These are phyloP conservation scores for Wallemia mellicola DNA, from an alignment of 1,284 basidiomycete species.

Conservation along the genomic window DNA sequence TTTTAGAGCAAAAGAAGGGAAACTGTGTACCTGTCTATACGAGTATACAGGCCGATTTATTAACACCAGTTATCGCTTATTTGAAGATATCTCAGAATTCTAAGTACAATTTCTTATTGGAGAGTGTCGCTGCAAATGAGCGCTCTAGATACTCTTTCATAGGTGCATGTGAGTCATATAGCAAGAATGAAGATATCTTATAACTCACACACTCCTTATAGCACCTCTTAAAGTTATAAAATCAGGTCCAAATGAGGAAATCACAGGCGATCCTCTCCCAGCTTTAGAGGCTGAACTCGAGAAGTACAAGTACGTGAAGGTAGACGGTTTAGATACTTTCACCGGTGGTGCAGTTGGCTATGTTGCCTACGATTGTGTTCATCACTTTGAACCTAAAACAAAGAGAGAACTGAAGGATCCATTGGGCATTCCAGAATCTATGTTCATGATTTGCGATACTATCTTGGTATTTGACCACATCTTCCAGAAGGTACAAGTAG, in stretches of 20 bases:
- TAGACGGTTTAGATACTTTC: slow-evolving; percentile 75
- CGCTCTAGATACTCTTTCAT: slow-evolving; percentile 87
- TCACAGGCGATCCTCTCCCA: slow-evolving; percentile 58
- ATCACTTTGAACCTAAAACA: slow-evolving; percentile 88
- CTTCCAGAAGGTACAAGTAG: slow-evolving; percentile 75
- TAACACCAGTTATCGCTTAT: slow-evolving; percentile 93
- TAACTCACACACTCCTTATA: slow-evolving; percentile 11
- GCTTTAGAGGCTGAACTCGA: slow-evolving; percentile 62
- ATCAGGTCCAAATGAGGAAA: slow-evolving; percentile 54
- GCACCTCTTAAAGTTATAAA: slow-evolving; percentile 79
- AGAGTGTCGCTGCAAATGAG: slow-evolving; percentile 72
- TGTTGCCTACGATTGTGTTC: slow-evolving; percentile 83
- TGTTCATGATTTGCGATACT: slow-evolving; percentile 89
- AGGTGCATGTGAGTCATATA: slow-evolving; percentile 34
- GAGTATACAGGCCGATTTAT: slow-evolving; percentile 73
- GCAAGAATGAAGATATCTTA: neutral
- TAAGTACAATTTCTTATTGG: slow-evolving; percentile 69
- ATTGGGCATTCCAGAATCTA: slow-evolving; percentile 64
- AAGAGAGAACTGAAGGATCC: slow-evolving; percentile 32
- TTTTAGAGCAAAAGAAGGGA: slow-evolving; percentile 43
- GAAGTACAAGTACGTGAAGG: slow-evolving; percentile 60
- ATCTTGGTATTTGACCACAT: slow-evolving; percentile 92
- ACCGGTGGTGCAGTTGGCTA: slow-evolving; percentile 89
- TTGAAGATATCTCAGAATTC: slow-evolving; percentile 72
- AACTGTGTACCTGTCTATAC: slow-evolving; percentile 81